Base-by-base conservation (phyloP, 2,329 filamentous ascomycete genomes). In the Hypoxylon sp. region DNA sequence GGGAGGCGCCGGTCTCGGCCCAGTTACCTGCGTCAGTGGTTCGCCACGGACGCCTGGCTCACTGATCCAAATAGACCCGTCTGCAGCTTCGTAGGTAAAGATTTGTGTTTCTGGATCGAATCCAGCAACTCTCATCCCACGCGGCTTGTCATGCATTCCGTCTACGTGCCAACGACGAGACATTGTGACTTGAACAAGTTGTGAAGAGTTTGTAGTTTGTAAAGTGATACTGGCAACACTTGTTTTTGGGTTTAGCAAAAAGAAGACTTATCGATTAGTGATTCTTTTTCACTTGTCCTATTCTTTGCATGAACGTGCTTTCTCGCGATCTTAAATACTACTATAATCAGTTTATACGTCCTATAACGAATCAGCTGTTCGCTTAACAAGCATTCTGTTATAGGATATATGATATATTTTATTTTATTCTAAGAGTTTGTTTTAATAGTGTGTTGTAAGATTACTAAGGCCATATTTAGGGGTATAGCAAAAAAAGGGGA, bases 91-190 rank as follows among this genome's bases (percentile, higher is more conserved):
- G 9, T 29, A 55, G 0, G n/a, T 34, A 4, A 51, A 56, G 11
- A n/a, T 5, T n/a, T 27, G 16, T 5, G 41, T 32, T n/a, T 59
- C 47, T 2, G 61, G 39, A 21, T 63, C 41, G 32, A 59, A 59
- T 2, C 51, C 59, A 11, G 51, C 51, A 23, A 34, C 27, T 8
- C 19, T 47, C 8, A 63, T 8, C 9, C 59, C 59, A 5, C 19
- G 11, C 9, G 59, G 51, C 8, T 51, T 9, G 25, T 43, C 41
- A 1, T 61, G 43, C 6, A 55, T 43, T 2, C 16, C 32, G n/a
- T 41, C 37, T 21, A 41, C n/a, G 3, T 2, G 6, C 48, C 48
- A 55, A 45, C 58, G 58, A 23, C 50, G 23, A 11, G 37, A 11
- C 58, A 61, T 61, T 55, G 29, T 55, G 16, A 29, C 11, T 50